These are phyloP conservation scores for Schoenoplectus tabernaemontani DNA, from an alignment of 202 grass and related monocot species.

Conservation along the genomic window DNA sequence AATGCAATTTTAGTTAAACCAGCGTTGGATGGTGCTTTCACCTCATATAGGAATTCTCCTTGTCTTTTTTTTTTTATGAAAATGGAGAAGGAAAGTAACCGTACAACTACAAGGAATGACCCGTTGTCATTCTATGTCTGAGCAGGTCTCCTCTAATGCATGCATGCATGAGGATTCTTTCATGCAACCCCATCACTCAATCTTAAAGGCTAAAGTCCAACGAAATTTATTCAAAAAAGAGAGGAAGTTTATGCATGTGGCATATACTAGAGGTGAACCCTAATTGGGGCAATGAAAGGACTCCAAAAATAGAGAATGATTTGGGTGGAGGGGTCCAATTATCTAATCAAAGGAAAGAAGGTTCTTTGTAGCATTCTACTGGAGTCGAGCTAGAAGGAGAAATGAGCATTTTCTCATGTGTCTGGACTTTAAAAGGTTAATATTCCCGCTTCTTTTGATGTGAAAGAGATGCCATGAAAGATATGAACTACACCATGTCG, in stretches of 20 bases:
- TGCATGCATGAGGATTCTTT: slow-evolving; percentile 31
- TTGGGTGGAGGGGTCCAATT: slow-evolving; percentile 25
- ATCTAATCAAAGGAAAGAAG: slow-evolving; percentile 48
- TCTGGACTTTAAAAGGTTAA: slow-evolving; percentile 72
- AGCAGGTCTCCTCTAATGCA: slow-evolving; percentile 32
- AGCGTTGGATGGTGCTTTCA: background rate
- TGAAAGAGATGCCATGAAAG: slow-evolving; percentile 13
- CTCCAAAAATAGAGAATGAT: slow-evolving; percentile 26
- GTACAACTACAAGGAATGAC: slow-evolving; percentile 54
- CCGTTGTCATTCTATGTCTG: slow-evolving; percentile 80
- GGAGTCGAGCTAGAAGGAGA: slow-evolving; percentile 44
- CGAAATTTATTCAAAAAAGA: background rate
- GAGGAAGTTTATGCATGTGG: background rate
- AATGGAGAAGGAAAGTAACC: background rate
- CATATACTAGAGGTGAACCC: background rate
- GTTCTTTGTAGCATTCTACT: slow-evolving; percentile 57
- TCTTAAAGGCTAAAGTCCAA: slow-evolving; percentile 19
- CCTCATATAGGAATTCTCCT: too few species aligned
- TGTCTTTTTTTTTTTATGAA: background rate
- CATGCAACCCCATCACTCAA: slow-evolving; percentile 27
- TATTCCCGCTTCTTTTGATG: slow-evolving; percentile 98
- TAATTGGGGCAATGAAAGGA: slow-evolving; percentile 19
- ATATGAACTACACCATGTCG: slow-evolving; percentile 28
- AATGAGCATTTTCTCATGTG: slow-evolving; percentile 39
- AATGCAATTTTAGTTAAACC: background rate